A percentile compares a stretch with the other conserved stretches of the same genome.
Evolutionary conservation across 768 basidiomycete genomes (phyloP).

Genomic region (Lactarius evosmus): DNA sequence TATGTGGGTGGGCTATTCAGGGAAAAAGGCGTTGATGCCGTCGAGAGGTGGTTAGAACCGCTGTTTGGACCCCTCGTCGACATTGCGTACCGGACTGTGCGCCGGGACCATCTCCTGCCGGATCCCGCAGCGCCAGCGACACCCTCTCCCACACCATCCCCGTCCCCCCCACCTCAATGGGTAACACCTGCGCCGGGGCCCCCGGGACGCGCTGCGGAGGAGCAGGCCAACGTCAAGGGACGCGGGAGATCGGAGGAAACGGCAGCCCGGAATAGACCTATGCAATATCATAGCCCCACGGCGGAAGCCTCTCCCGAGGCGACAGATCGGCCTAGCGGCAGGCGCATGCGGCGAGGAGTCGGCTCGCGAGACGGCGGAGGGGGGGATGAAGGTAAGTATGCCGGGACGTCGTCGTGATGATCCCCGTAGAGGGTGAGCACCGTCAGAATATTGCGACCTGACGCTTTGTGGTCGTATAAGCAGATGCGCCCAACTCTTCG

Average conservation of each 20-base stretch:
- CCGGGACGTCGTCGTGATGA: not conserved
- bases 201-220: not conserved
- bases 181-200: not conserved
- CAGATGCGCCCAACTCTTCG: not conserved
- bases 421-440: not conserved
- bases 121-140: not conserved
- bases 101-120: not conserved
- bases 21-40: conserved; percentile 13
- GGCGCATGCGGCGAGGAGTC: not conserved
- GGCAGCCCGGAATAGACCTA: not conserved
- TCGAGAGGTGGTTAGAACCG: conserved; percentile 6
- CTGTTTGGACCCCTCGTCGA: conserved; percentile 7
- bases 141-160: not conserved
- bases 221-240: not conserved
- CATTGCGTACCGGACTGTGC: conserved; percentile 3
- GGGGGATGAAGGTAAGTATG: not conserved
- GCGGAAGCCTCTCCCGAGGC: not conserved
- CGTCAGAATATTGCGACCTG: not conserved
- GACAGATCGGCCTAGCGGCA: not conserved
- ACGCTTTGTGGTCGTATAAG: not conserved
- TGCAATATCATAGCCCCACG: not conserved
- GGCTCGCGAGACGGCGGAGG: not conserved
- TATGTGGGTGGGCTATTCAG: conserved; percentile 20
- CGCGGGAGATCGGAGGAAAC: not conserved
- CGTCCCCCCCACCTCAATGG: not conserved